Percentiles rank a stretch among this genome's conserved stretches.
Evolutionary conservation across 1,139 yeast species (phyloP).

Genomic region (Lodderomyces oxycetoniae): DNA sequence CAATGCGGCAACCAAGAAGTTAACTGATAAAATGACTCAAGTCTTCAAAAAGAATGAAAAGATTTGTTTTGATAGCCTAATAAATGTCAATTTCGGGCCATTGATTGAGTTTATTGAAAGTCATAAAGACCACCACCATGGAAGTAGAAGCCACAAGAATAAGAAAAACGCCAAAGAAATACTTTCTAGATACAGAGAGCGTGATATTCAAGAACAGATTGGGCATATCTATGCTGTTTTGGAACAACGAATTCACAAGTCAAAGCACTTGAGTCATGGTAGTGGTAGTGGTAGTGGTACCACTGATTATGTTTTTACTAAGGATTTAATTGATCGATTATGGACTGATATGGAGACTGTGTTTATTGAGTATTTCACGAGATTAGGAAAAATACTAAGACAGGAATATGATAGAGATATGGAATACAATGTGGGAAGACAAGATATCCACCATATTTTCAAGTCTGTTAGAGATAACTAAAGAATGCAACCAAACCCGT

Average conservation of each 20-base stretch:
- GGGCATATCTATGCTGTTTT: slow-evolving; percentile 54
- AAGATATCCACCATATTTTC: slow-evolving; percentile 33
- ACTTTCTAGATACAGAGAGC: slow-evolving; percentile 45
- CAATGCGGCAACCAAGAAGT: slow-evolving; percentile 19
- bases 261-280: not conserved
- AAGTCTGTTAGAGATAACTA: slow-evolving; percentile 15
- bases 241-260: slow-evolving; percentile 46
- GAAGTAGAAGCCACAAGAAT: not conserved
- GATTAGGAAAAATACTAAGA: slow-evolving; percentile 35
- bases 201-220: slow-evolving; percentile 55
- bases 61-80: slow-evolving; percentile 44
- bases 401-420: slow-evolving; percentile 37
- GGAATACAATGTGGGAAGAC: slow-evolving; percentile 32
- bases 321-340: slow-evolving; percentile 40
- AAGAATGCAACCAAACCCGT: not conserved
- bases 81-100: slow-evolving; percentile 51
- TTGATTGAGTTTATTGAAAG: slow-evolving; percentile 55
- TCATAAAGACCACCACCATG: not conserved
- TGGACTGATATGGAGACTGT: slow-evolving; percentile 42
- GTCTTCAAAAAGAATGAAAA: slow-evolving; percentile 47
- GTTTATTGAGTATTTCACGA: slow-evolving; percentile 33
- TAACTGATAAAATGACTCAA: slow-evolving; percentile 40
- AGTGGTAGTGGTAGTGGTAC: slow-evolving; percentile 17
- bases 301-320: slow-evolving; percentile 38
- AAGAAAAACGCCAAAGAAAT: slow-evolving; percentile 3